A percentile compares a stretch with the other conserved stretches of the same genome.
Evolutionary conservation across 192 early-diverging fungal species (phyloP).

Genomic region (Backusella circina): DNA sequence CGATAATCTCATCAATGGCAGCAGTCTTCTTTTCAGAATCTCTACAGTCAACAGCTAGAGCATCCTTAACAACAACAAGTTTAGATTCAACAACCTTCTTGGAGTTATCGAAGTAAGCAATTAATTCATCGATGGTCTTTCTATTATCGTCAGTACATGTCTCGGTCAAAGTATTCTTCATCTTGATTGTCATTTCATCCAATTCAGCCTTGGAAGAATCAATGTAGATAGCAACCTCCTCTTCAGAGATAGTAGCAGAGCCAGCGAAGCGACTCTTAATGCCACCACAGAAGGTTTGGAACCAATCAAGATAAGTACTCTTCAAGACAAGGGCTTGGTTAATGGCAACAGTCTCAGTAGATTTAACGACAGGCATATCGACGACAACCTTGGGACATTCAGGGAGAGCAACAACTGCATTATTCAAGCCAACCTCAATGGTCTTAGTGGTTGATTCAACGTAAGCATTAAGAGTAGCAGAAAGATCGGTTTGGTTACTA

Average conservation of each 20-base stretch:
- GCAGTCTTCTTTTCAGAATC: neutral
- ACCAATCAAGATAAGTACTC: neutral
- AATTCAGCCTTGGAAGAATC: neutral
- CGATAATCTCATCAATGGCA: neutral
- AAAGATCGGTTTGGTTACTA: neutral
- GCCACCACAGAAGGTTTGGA: neutral
- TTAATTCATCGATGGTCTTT: conserved; percentile 5
- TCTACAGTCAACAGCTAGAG: neutral
- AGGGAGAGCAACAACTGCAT: neutral
- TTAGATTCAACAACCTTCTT: neutral
- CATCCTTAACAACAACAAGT: neutral
- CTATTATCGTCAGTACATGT: neutral
- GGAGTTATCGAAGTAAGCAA: neutral
- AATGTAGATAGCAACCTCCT: neutral
- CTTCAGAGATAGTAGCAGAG: neutral
- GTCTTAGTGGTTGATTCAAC: neutral
- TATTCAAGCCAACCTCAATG: neutral
- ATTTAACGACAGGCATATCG: neutral
- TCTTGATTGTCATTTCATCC: neutral
- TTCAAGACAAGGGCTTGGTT: neutral
- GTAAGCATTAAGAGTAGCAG: neutral
- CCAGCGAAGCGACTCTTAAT: neutral
- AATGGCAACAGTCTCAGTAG: neutral
- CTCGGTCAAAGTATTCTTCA: neutral
- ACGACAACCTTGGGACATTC: neutral